Evolutionary conservation across 306 rosid species (phyloP).

Genomic region (Inga laurina): DNA sequence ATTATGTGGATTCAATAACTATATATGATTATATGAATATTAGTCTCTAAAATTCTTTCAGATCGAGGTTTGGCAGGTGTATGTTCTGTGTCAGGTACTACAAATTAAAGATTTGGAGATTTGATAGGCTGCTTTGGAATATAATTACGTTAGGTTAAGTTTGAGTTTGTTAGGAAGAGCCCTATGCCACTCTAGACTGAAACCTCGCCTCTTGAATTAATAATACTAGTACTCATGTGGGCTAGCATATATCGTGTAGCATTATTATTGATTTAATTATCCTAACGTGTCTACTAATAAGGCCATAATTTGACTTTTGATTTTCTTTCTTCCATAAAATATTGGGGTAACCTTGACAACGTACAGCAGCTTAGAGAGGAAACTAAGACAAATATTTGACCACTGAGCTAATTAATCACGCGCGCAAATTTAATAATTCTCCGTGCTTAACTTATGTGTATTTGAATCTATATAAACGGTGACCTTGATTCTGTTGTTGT

Average conservation of each 20-base stretch:
- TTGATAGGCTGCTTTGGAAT: background rate
- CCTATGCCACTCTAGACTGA: background rate
- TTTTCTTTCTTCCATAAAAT: background rate
- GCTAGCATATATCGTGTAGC: background rate
- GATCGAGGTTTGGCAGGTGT: background rate
- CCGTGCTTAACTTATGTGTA: background rate
- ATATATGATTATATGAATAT: too few relatives aligned
- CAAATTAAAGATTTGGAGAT: background rate
- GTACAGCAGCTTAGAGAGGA: background rate
- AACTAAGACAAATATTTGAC: constrained; percentile 9
- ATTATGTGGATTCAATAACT: background rate
- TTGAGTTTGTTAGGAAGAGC: background rate
- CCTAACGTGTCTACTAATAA: background rate
- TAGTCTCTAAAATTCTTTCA: background rate
- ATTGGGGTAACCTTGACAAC: background rate
- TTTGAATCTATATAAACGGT: background rate
- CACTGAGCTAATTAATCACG: background rate
- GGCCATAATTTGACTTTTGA: background rate
- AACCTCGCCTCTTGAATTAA: background rate
- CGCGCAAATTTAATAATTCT: background rate
- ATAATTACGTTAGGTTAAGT: background rate
- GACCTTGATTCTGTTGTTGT: background rate
- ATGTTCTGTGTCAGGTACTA: background rate
- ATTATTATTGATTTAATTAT: background rate
- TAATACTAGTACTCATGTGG: background rate